Base-by-base conservation (phyloP, 163 green algal genomes). In the Scenedesmus sp. region DNA sequence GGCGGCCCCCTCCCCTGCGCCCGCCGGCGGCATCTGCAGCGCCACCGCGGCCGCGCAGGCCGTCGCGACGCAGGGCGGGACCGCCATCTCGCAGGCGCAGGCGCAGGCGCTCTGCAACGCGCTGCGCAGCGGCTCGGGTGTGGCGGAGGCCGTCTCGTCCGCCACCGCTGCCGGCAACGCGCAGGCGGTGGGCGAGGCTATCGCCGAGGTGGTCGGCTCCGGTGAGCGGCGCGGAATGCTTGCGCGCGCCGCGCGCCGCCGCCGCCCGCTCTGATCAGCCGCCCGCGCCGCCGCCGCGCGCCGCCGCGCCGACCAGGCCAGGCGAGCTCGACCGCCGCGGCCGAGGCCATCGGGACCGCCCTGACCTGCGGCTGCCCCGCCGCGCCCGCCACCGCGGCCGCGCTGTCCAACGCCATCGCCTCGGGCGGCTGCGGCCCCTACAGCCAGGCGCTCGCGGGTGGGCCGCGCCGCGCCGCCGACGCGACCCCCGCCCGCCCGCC, bases 151-250 rank as follows among this genome's bases (percentile, higher is more conserved):
- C 33, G 26, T 78, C 4, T 65, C 70, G 4, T n/a, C 58, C 18
- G 70, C 70, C 26, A 14, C 44, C 5, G 54, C 70, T n/a, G 33
- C 24, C 47, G 70, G 70, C 24, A 47, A 78, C 34, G 70, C 70
- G 4, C 14, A 56, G 17, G 39, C 51, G 36, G 70, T 53, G 24
- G 70, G 54, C 11, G 6, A 78, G 20, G 54, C 56, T 4, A 70
- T 70, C 10, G 70, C 70, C 18, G 56, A 78, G 15, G 70, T 53
- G 28, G 56, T 44, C 22, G 26, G 26, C 54, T 33, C n/a, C 18
- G 54, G 48, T 63, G 48, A 75, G 65, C 36, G 3, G 15, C 24
- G 3, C n/a, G n/a, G n/a, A n/a, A n/a, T n/a, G 24, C 54, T 39
- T 31, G 54, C 24, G 22, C 5, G 54, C 22, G 26, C 24, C 39